phyloP scores from a whole-genome alignment of 441 rosid species.

The Mallotus japonicus region DNA sequence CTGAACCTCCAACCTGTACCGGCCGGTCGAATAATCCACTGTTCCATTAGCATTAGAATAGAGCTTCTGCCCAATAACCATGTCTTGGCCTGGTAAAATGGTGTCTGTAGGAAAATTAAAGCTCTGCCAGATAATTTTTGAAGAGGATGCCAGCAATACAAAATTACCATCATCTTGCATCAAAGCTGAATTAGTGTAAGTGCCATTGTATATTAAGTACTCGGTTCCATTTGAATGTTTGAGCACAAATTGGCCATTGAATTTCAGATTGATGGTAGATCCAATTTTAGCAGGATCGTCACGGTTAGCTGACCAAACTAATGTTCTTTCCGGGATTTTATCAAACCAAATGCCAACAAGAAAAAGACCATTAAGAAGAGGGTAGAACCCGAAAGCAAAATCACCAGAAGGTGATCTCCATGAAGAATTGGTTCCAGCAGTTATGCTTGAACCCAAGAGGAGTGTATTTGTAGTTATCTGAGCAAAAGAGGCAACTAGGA shows the following conservation, averaged over 20 bases:
- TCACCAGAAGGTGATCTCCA: conserved; percentile 39
- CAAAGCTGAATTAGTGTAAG: neutral
- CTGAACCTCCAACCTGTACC: too few relatives aligned
- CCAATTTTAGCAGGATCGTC: conserved; percentile 30
- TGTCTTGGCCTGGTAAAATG: too few relatives aligned
- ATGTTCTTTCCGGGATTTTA: conserved; percentile 17
- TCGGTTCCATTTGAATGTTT: conserved; percentile 25
- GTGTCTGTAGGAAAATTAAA: too few relatives aligned
- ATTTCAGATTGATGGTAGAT: conserved; percentile 29
- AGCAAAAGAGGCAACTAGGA: conserved; percentile 14
- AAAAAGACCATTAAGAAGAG: neutral
- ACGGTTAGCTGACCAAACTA: conserved; percentile 37
- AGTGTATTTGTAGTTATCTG: conserved; percentile 15
- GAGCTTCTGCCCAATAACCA: too few relatives aligned
- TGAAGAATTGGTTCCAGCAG: conserved; percentile 28
- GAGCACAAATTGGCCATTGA: conserved; percentile 27
- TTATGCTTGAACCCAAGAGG: conserved; percentile 24
- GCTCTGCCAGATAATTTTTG: too few relatives aligned
- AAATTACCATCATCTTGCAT: too few relatives aligned
- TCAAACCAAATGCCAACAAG: conserved; percentile 21
- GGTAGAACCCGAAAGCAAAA: conserved; percentile 41
- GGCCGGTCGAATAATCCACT: too few relatives aligned
- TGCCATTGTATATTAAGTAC: conserved; percentile 14
- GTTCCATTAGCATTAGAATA: too few relatives aligned
- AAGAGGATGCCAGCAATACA: too few relatives aligned